Conservation (phyloP, 306 rosid genomes). For the Begonia peltatifolia region DNA sequence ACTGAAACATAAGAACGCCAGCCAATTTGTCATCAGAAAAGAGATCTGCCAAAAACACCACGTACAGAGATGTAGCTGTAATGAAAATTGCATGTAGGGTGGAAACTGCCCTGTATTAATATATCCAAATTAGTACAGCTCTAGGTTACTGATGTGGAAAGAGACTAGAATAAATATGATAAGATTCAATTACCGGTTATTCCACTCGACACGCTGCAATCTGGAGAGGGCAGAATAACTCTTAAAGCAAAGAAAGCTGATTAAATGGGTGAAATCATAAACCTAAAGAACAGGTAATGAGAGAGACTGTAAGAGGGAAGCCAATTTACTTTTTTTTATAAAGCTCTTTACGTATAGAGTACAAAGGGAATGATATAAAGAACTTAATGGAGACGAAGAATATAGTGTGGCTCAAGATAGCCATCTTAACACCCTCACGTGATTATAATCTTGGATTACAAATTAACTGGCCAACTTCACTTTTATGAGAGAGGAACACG, state of each 20-base stretch:
- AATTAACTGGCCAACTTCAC: too few relatives aligned
- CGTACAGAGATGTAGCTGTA: conserved; percentile 59
- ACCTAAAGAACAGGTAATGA: conserved; percentile 25
- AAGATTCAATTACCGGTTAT: conserved; percentile 47
- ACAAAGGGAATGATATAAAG: too few relatives aligned
- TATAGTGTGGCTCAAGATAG: too few relatives aligned
- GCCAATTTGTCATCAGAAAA: conserved; percentile 33
- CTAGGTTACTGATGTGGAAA: conserved; percentile 8
- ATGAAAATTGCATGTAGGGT: conserved; percentile 79
- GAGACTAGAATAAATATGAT: conserved; percentile 10
- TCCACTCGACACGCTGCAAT: conserved; percentile 74
- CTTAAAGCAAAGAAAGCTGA: conserved; percentile 63
- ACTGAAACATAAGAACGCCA: conserved; percentile 37
- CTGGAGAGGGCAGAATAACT: conserved; percentile 67
- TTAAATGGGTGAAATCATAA: conserved; percentile 51
- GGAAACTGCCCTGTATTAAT: conserved; percentile 61
- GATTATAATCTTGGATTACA: too few relatives aligned
- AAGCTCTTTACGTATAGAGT: too few relatives aligned
- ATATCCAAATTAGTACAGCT: conserved; percentile 4
- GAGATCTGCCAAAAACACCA: conserved; percentile 71
- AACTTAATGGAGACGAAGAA: too few relatives aligned
- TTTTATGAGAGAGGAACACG: too few relatives aligned
- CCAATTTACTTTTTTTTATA: too few relatives aligned
- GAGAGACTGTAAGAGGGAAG: too few relatives aligned
- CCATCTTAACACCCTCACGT: too few relatives aligned